Evolutionary conservation across 1,284 basidiomycete species (phyloP).

Genomic region (Boletellus sp.): DNA sequence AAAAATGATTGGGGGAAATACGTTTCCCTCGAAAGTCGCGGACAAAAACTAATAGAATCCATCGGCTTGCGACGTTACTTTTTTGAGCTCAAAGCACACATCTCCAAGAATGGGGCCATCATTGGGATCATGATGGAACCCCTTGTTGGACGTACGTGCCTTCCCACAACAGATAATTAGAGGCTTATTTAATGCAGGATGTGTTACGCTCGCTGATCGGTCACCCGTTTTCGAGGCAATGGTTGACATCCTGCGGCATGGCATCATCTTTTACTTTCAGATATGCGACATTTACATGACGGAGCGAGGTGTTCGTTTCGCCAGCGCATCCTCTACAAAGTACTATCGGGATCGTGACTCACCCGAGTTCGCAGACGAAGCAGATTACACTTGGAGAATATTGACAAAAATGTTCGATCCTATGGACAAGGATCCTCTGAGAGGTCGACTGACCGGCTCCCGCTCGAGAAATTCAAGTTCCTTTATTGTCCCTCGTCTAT

Average conservation of each 20-base stretch:
- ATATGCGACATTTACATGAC: constrained; percentile 32
- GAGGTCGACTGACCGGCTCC: background rate
- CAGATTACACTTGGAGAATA: constrained; percentile 20
- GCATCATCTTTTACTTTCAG: constrained; percentile 29
- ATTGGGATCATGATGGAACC: constrained; percentile 46
- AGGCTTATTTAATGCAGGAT: constrained; percentile 24
- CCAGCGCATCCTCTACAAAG: constrained; percentile 16
- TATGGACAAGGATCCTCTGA: constrained; percentile 3
- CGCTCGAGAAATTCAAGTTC: constrained; percentile 11
- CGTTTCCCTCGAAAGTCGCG: constrained; percentile 36
- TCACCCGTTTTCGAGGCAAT: constrained; percentile 41
- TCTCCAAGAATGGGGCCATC: constrained; percentile 39
- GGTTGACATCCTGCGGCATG: constrained; percentile 37
- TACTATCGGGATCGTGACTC: constrained; percentile 22
- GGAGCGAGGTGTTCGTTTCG: constrained; percentile 30
- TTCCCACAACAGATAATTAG: background rate
- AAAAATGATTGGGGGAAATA: constrained; percentile 23
- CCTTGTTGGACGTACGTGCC: constrained; percentile 37
- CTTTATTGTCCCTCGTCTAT: constrained; percentile 28
- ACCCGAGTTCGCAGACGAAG: constrained; percentile 18
- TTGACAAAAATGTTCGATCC: constrained; percentile 21
- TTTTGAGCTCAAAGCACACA: constrained; percentile 43
- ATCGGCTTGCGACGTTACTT: constrained; percentile 36
- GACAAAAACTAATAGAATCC: constrained; percentile 34
- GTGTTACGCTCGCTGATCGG: constrained; percentile 35